Evolutionary conservation across 2,329 filamentous ascomycete species (phyloP).

Genomic region (Aspergillus transmontanensis): DNA sequence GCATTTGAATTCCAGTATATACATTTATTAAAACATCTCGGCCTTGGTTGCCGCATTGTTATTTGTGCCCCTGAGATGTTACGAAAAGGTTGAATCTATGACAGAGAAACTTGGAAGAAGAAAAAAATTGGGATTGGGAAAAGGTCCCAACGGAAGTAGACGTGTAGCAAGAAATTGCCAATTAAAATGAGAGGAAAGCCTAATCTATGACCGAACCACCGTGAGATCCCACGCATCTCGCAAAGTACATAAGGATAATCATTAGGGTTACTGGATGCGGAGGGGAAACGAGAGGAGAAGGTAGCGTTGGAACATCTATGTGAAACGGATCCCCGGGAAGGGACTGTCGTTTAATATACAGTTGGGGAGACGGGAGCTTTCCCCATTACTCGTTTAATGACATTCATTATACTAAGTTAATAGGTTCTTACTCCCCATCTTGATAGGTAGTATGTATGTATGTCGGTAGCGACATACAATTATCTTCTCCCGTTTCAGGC

Average conservation of each 20-base stretch:
- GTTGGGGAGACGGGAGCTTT: background rate
- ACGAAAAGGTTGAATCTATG: background rate
- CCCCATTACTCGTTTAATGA: background rate
- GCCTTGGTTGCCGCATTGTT: background rate
- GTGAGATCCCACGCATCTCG: background rate
- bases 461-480: background rate
- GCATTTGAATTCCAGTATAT: constrained; percentile 16
- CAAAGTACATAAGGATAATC: constrained; percentile 19
- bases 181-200: background rate
- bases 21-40: constrained; percentile 6
- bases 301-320: background rate
- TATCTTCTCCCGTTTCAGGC: background rate
- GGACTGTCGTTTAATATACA: background rate
- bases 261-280: constrained; percentile 19
- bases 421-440: no score
- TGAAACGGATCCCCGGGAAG: background rate
- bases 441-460: no score
- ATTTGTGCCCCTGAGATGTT: background rate
- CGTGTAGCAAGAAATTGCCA: background rate
- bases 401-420: background rate
- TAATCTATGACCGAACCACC: background rate
- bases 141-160: background rate
- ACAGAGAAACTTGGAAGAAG: background rate
- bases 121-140: constrained; percentile 4
- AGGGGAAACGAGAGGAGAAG: background rate